Conservation (phyloP, 78 protist genomes). For the Cavenderia fasciculata region DNA sequence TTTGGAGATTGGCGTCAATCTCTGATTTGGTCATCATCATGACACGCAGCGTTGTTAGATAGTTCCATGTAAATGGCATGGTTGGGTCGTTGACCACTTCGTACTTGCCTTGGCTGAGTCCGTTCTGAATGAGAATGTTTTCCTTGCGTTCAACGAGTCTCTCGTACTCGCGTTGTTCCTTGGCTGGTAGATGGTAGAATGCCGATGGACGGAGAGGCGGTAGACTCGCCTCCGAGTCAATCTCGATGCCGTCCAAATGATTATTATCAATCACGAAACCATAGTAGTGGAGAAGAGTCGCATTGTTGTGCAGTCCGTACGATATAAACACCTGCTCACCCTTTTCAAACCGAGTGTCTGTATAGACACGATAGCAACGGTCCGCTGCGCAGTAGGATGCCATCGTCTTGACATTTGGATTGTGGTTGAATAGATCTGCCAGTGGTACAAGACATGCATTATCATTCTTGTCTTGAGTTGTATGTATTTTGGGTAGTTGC, state of each 20-base stretch:
- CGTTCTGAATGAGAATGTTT: neutral
- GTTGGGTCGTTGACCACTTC: neutral
- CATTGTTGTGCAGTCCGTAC: conserved; percentile 56
- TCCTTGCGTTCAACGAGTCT: conserved; percentile 4
- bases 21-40: conserved; percentile 31
- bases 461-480: too few species aligned
- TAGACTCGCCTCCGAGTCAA: neutral
- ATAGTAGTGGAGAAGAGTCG: conserved; percentile 32
- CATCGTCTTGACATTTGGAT: neutral
- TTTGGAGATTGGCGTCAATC: neutral
- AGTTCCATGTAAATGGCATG: conserved; percentile 64
- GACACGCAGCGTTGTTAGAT: conserved; percentile 22
- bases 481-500: too few species aligned
- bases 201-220: neutral
- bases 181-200: neutral
- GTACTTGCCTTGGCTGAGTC: conserved; percentile 21
- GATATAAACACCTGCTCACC: conserved; percentile 47
- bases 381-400: neutral
- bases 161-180: neutral
- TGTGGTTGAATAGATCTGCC: conserved; percentile 69
- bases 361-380: conserved; percentile 35
- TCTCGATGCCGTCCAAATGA: conserved; percentile 1
- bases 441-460: conserved; percentile 52
- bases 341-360: conserved; percentile 36
- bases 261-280: conserved; percentile 54